These are phyloP conservation scores for Epichloe coenophiala DNA, from an alignment of 2,329 filamentous ascomycete species.

Conservation along the genomic window DNA sequence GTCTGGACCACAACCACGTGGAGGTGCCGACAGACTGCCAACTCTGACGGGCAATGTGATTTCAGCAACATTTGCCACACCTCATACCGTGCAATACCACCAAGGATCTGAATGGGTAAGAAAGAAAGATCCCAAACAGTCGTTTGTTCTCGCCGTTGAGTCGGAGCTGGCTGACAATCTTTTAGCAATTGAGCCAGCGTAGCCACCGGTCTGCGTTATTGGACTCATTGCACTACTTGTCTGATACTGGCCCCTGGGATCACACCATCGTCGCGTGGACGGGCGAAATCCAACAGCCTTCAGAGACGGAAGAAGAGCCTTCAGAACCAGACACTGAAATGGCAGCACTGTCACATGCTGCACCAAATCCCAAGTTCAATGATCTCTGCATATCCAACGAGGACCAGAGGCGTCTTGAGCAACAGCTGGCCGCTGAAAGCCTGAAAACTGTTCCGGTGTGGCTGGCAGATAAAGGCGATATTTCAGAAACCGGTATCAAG, in stretches of 20 bases:
- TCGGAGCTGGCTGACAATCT: neutral
- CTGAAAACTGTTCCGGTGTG: constrained; percentile 78
- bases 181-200: constrained; percentile 25
- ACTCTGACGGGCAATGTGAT: neutral
- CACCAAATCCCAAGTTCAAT: neutral
- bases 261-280: constrained; percentile 92
- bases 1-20: neutral
- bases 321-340: neutral
- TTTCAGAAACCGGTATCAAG: constrained; percentile 27
- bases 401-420: constrained; percentile 60
- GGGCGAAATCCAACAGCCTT: constrained; percentile 50
- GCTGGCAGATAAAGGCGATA: constrained; percentile 69
- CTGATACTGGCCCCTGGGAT: constrained; percentile 71
- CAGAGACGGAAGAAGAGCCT: constrained; percentile 12
- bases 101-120: constrained; percentile 2
- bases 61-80: constrained; percentile 4
- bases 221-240: constrained; percentile 76
- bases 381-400: constrained; percentile 34
- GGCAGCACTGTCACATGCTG: neutral
- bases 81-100: constrained; percentile 1
- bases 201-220: constrained; percentile 82
- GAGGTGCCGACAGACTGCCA: neutral
- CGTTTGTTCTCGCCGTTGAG: no score
- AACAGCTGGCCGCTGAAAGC: constrained; percentile 56
- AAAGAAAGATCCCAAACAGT: neutral